A percentile compares a stretch with the other conserved stretches of the same genome.
These are phyloP conservation scores for Fusarium sp. DNA, from an alignment of 2,329 filamentous ascomycete genomes.

Conservation along the genomic window DNA sequence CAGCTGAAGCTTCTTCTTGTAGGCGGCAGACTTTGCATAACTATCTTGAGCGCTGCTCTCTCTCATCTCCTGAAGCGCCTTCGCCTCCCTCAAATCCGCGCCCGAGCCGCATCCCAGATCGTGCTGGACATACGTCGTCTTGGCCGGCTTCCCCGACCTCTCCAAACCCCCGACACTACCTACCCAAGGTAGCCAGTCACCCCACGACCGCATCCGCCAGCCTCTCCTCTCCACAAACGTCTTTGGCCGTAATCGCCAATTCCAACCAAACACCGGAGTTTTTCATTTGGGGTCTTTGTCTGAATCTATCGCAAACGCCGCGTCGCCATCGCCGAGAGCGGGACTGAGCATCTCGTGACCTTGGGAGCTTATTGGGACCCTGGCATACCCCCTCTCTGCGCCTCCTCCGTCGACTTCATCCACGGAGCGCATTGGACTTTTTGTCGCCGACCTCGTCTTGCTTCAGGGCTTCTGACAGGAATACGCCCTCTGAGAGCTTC, in stretches of 20 bases:
- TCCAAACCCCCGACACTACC: slow-evolving; percentile 19
- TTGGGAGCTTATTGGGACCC: slow-evolving; percentile 34
- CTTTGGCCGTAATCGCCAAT: slow-evolving; percentile 22
- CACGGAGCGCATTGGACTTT: slow-evolving; percentile 33
- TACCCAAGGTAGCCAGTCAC: slow-evolving; percentile 22
- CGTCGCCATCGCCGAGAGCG: slow-evolving; percentile 22
- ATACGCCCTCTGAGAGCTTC: slow-evolving; percentile 9
- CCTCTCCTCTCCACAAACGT: slow-evolving; percentile 35
- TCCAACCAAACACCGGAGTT: slow-evolving; percentile 16
- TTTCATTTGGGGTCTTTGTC: slow-evolving; percentile 7
- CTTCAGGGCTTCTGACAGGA: slow-evolving; percentile 11
- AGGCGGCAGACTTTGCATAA: slow-evolving; percentile 7
- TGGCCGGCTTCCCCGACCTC: slow-evolving; percentile 41
- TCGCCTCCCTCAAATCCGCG: slow-evolving; percentile 8
- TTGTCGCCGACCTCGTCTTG: slow-evolving; percentile 28
- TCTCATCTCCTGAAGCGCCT: slow-evolving; percentile 6
- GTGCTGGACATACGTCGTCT: slow-evolving; percentile 21
- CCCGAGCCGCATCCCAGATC: slow-evolving; percentile 15
- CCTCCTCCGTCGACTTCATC: slow-evolving; percentile 24
- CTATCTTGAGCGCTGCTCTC: slow-evolving; percentile 9
- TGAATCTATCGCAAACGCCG: slow-evolving; percentile 27
- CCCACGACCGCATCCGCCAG: slow-evolving; percentile 39
- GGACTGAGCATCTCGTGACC: slow-evolving; percentile 38
- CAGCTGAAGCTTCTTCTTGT: slow-evolving; percentile 9
- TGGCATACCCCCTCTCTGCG: slow-evolving; percentile 37